Conservation (phyloP, 2,329 filamentous ascomycete genomes). For the Talaromyces sp. region DNA sequence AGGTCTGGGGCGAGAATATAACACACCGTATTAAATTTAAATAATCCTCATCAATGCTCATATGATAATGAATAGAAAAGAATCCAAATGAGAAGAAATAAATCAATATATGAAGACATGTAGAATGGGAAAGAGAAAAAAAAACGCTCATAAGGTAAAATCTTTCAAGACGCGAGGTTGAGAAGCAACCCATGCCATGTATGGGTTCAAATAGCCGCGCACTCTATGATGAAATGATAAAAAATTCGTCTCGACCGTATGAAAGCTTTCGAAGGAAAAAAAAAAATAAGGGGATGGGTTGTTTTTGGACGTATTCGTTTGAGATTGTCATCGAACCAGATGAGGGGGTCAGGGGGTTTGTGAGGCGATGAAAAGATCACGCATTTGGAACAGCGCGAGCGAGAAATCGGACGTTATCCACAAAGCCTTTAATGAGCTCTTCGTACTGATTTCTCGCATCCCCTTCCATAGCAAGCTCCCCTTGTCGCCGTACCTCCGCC, state of each 20-base stretch:
- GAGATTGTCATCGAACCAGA: not conserved
- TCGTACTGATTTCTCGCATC: conserved; percentile 45
- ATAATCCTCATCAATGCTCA: not conserved
- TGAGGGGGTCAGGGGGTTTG: not conserved
- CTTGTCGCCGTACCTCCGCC: conserved; percentile 44
- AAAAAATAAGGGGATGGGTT: not conserved
- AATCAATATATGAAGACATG: not conserved
- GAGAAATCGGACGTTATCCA: conserved; percentile 49
- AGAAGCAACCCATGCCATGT: not conserved
- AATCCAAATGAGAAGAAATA: not conserved
- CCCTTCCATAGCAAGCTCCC: conserved; percentile 39
- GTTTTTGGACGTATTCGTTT: not conserved
- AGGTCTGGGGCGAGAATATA: no score
- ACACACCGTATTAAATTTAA: not conserved
- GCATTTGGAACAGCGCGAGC: conserved; percentile 39
- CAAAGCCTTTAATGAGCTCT: conserved; percentile 47
- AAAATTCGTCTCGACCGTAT: conserved; percentile 11
- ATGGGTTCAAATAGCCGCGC: not conserved
- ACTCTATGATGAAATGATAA: conserved; percentile 5
- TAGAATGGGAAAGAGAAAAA: not conserved
- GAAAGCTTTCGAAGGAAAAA: not conserved
- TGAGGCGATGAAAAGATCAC: conserved; percentile 16
- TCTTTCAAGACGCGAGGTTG: not conserved
- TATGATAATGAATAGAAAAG: not conserved
- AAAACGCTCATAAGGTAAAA: not conserved